These are phyloP conservation scores for Annulohypoxylon stygium DNA, from an alignment of 495 filamentous ascomycete genomes.

Conservation along the genomic window DNA sequence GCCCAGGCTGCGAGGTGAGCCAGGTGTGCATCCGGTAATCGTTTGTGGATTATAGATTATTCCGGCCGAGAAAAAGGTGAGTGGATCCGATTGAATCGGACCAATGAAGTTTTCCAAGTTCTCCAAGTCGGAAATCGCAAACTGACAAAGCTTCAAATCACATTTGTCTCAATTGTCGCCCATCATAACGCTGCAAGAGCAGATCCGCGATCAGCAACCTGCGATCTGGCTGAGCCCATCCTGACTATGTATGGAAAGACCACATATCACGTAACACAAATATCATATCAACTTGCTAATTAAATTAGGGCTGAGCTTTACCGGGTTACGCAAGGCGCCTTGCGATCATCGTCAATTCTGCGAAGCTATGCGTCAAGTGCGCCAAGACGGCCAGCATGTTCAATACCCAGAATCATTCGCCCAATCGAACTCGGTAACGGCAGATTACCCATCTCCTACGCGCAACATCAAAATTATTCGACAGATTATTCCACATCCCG, in stretches of 20 bases:
- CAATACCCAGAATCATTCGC: neutral
- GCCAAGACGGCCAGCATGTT: slow-evolving; percentile 35
- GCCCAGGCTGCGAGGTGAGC: neutral
- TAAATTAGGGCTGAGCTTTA: slow-evolving; percentile 45
- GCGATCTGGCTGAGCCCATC: neutral
- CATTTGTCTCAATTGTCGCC: neutral
- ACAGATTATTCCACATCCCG: slow-evolving; percentile 10
- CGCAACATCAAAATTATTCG: slow-evolving; percentile 27
- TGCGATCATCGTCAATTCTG: slow-evolving; percentile 42
- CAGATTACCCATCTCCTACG: slow-evolving; percentile 14
- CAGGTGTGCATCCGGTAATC: neutral
- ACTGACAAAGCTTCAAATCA: neutral
- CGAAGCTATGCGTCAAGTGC: slow-evolving; percentile 31
- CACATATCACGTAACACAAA: neutral
- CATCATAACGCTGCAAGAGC: too few species aligned
- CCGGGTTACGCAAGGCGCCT: slow-evolving; percentile 40
- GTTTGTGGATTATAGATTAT: neutral
- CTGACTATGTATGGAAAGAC: neutral
- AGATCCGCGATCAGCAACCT: neutral
- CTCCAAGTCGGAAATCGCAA: neutral
- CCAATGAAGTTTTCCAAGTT: neutral
- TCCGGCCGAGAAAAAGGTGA: slow-evolving; percentile 1
- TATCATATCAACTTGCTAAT: slow-evolving; percentile 11
- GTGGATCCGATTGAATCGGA: neutral
- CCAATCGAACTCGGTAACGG: slow-evolving; percentile 1